Base-by-base conservation (phyloP, 495 filamentous ascomycete species). In the Podospora appendiculata region DNA sequence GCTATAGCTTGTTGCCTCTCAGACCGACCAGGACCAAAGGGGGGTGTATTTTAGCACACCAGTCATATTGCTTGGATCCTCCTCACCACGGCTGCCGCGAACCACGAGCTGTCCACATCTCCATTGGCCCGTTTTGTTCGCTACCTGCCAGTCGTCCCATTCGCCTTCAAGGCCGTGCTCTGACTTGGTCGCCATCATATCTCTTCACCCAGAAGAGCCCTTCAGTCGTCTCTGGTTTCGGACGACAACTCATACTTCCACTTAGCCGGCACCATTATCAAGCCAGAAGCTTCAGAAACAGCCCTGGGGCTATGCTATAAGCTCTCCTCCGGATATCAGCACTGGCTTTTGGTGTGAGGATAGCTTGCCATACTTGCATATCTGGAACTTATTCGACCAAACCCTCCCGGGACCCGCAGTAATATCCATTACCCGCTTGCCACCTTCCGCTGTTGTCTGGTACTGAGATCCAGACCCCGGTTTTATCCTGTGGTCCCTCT, bases 321-420 rank as follows among this genome's bases (percentile, higher is more conserved):
- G 51, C 25, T 41, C 38, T 33, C 34, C 48, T 51, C 42, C 50
- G 35, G 50, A 52, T 39, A 54, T 40, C 53, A 53, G 41, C 38
- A 58, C 41, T 8, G 32, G 25, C 25, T 16, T 16, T 19, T 41
- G 50, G 47, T 50, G 50, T 56, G 17, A 51, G 43, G 19, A 41
- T 48, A 58, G 50, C 45, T 52, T 41, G 45, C 47, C 52, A 57
- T 56, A 52, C 47, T 47, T 47, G 50, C 54, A 55, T 52, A 52
- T 53, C 54, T 62, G 59, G 53, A 59, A 53, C 60, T 59, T 62
- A 56, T 48, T 62, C 57, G 55, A 56, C 60, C 60, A 58, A 18
- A 46, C 47, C 25, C 9, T 38, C 38, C 38, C 50, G 34, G 55
- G 55, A 62, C 51, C 62, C 54, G 59, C 59, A 51, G 55, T 58